These are phyloP conservation scores for Neonectria ditissima DNA, from an alignment of 2,329 filamentous ascomycete genomes.

Conservation along the genomic window DNA sequence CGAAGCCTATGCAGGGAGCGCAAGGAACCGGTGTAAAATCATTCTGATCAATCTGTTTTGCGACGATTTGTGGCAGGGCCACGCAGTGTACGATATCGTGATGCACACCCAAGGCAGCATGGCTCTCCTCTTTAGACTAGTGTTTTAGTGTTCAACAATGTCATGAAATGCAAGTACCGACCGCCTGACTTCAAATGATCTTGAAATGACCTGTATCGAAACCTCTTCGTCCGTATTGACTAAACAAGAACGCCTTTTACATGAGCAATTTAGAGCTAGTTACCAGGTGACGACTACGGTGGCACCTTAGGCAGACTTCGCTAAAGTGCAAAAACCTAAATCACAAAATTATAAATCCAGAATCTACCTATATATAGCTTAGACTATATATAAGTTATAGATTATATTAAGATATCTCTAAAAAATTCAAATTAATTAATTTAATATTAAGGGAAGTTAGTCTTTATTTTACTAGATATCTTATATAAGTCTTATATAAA, in stretches of 20 bases:
- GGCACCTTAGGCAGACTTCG: too few relatives aligned
- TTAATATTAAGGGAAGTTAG: too few relatives aligned
- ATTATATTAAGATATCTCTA: too few relatives aligned
- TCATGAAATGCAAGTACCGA: slow-evolving; percentile 13
- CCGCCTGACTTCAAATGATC: background rate
- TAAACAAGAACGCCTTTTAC: slow-evolving; percentile 12
- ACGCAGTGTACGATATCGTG: slow-evolving; percentile 42
- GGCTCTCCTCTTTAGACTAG: slow-evolving; percentile 33
- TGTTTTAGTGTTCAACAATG: slow-evolving; percentile 33
- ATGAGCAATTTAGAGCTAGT: slow-evolving; percentile 1
- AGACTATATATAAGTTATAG: too few relatives aligned
- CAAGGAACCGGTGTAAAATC: slow-evolving; percentile 37
- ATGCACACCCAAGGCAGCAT: slow-evolving; percentile 28
- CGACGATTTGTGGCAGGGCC: slow-evolving; percentile 23
- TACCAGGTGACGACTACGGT: background rate
- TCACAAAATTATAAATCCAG: too few relatives aligned
- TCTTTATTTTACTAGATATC: too few relatives aligned
- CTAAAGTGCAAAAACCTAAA: too few relatives aligned
- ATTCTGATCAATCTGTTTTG: slow-evolving; percentile 24
- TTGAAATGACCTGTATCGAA: background rate
- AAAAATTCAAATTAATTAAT: too few relatives aligned
- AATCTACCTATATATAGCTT: too few relatives aligned
- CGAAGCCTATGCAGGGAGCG: slow-evolving; percentile 22
- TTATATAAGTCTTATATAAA: too few relatives aligned
- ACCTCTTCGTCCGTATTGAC: background rate